Conservation (phyloP, 345 rosid species). For the Microcos paniculata region DNA sequence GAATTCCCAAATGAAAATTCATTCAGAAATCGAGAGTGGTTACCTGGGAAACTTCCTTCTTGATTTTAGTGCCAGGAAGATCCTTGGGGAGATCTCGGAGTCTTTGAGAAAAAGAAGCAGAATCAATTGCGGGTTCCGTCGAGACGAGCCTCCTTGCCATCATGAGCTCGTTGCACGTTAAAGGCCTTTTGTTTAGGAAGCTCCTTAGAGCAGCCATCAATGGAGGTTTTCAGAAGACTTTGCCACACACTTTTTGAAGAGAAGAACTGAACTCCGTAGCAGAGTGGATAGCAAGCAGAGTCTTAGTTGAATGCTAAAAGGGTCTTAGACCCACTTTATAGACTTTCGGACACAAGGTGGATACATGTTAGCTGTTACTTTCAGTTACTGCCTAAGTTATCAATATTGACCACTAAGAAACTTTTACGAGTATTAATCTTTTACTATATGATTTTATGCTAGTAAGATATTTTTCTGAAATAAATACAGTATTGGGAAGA, state of each 20-base stretch:
- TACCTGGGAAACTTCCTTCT: slow-evolving; percentile 64
- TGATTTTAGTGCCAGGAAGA: slow-evolving; percentile 63
- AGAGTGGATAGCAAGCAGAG: background rate
- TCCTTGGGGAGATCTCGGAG: slow-evolving; percentile 73
- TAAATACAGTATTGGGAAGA: no score
- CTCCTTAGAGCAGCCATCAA: slow-evolving; percentile 53
- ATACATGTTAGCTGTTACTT: background rate
- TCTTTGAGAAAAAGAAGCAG: slow-evolving; percentile 61
- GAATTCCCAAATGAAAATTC: background rate
- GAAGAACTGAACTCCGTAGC: no score
- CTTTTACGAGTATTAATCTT: no score
- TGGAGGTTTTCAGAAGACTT: background rate
- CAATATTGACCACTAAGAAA: background rate
- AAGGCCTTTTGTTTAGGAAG: slow-evolving; percentile 40
- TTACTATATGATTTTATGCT: no score
- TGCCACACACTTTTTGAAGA: background rate
- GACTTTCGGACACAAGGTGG: background rate
- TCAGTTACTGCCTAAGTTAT: background rate
- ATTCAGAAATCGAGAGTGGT: background rate
- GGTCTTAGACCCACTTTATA: background rate
- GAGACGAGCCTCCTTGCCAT: slow-evolving; percentile 40
- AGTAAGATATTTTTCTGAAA: no score
- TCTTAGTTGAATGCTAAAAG: background rate
- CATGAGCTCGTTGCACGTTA: slow-evolving; percentile 19
- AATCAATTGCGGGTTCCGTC: slow-evolving; percentile 33